phyloP scores from a whole-genome alignment of 179 eudicot genomes.

The Amaranthus tricolor region DNA sequence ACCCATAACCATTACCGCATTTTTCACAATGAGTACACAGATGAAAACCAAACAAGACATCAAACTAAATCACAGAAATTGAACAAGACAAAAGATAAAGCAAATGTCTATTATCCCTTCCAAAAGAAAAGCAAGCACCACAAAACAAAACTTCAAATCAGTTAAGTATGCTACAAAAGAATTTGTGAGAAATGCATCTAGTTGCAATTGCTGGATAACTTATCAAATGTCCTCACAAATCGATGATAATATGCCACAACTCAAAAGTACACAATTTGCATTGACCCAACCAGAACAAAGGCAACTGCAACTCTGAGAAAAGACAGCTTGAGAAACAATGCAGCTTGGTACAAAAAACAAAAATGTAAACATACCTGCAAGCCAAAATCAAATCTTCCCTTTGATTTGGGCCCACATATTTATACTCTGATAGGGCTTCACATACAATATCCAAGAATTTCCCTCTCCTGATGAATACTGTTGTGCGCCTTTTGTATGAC shows the following conservation, averaged over 20 bases:
- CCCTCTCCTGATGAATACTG: conserved; percentile 61
- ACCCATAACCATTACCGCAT: too few species aligned
- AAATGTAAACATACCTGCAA: conserved; percentile 61
- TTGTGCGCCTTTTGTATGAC: conserved; percentile 78
- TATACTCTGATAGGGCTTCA: conserved; percentile 81
- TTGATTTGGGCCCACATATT: conserved; percentile 82
- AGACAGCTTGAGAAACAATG: neutral
- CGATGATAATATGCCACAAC: too few species aligned
- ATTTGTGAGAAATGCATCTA: neutral
- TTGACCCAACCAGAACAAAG: neutral
- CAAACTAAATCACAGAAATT: neutral
- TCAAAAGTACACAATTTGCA: neutral
- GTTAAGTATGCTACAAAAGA: neutral
- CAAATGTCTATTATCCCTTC: neutral
- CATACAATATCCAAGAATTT: conserved; percentile 76
- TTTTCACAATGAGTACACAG: neutral
- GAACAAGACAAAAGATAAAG: neutral
- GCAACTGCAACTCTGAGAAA: neutral
- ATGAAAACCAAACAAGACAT: neutral
- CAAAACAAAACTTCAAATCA: neutral
- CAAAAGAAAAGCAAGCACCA: neutral
- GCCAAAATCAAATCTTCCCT: conserved; percentile 89
- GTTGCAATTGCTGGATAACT: neutral
- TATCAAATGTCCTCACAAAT: neutral
- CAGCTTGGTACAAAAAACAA: neutral